Percentiles rank a stretch among this genome's conserved stretches.
Evolutionary conservation across 495 filamentous ascomycete genomes (phyloP).

Genomic region (Bathelium albidoporum): DNA sequence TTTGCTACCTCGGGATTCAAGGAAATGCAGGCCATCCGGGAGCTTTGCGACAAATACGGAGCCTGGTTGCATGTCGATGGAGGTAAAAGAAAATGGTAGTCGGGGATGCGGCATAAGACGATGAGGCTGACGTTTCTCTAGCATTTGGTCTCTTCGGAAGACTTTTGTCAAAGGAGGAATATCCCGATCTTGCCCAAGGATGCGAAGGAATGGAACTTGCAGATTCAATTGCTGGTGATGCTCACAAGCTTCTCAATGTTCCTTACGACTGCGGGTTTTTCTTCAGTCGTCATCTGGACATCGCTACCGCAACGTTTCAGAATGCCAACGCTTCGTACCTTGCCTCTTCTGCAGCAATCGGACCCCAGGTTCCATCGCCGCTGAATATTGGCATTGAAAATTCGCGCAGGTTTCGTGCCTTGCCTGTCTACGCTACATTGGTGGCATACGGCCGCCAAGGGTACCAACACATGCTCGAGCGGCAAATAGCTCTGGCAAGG

Average conservation of each 20-base stretch:
- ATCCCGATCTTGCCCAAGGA: slow-evolving; percentile 42
- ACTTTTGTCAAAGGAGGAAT: slow-evolving; percentile 42
- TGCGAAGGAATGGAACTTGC: slow-evolving; percentile 66
- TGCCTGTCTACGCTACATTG: slow-evolving; percentile 78
- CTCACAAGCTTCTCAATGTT: slow-evolving; percentile 88
- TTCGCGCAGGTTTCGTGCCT: slow-evolving; percentile 76
- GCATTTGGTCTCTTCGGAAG: slow-evolving; percentile 83
- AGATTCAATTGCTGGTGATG: slow-evolving; percentile 79
- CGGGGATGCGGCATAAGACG: too few relatives aligned
- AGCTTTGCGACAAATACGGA: slow-evolving; percentile 59
- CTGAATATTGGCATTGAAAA: slow-evolving; percentile 87
- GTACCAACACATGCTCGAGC: slow-evolving; percentile 58
- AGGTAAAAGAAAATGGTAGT: too few relatives aligned
- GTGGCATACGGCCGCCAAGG: slow-evolving; percentile 63
- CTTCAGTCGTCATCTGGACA: slow-evolving; percentile 51
- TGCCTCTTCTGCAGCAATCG: slow-evolving; percentile 27
- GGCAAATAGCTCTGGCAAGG: slow-evolving; percentile 61
- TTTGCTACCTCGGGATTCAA: slow-evolving; percentile 55
- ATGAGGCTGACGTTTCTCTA: slow-evolving; percentile 9
- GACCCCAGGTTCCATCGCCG: slow-evolving; percentile 54
- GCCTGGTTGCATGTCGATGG: slow-evolving; percentile 91
- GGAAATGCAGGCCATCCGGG: slow-evolving; percentile 54
- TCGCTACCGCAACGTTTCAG: slow-evolving; percentile 55
- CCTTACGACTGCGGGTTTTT: slow-evolving; percentile 93
- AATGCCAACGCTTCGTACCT: slow-evolving; percentile 87